Conservation (phyloP, 768 basidiomycete genomes). For the Macrolepiota fuliginosa region DNA sequence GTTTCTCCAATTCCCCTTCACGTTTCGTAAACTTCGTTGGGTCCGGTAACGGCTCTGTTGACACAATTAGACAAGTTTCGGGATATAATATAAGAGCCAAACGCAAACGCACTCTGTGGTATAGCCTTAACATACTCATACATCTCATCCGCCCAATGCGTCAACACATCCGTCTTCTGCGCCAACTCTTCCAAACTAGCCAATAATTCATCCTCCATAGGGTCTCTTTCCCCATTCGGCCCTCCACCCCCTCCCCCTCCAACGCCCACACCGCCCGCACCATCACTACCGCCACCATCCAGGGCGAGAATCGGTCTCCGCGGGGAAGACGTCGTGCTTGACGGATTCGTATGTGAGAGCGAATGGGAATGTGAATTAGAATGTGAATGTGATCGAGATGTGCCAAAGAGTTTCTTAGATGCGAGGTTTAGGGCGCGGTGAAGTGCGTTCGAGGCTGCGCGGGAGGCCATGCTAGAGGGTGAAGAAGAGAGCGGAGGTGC, state of each 20-base stretch:
- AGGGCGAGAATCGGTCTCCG: slow-evolving; percentile 52
- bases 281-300: slow-evolving; percentile 24
- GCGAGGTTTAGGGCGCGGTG: slow-evolving; percentile 79
- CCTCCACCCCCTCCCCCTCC: slow-evolving; percentile 4
- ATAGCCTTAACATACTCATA: slow-evolving; percentile 84
- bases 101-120: slow-evolving; percentile 65
- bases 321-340: slow-evolving; percentile 50
- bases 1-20: slow-evolving; percentile 70
- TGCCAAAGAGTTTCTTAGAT: slow-evolving; percentile 78
- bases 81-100: background rate
- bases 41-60: slow-evolving; percentile 74
- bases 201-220: slow-evolving; percentile 83
- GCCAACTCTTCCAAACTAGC: slow-evolving; percentile 82
- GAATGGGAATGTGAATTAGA: slow-evolving; percentile 21
- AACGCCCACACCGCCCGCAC: background rate
- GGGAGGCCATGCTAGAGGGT: slow-evolving; percentile 57
- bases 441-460: slow-evolving; percentile 69
- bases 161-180: slow-evolving; percentile 93
- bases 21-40: slow-evolving; percentile 71
- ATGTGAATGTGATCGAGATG: slow-evolving; percentile 32
- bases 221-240: slow-evolving; percentile 48
- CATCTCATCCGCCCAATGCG: slow-evolving; percentile 94
- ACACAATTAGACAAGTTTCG: slow-evolving; percentile 5
- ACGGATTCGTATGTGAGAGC: background rate
- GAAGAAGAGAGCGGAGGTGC: slow-evolving; percentile 67